Evolutionary conservation across 495 filamentous ascomycete genomes (phyloP).

Genomic region (Neurospora tetrasperma): DNA sequence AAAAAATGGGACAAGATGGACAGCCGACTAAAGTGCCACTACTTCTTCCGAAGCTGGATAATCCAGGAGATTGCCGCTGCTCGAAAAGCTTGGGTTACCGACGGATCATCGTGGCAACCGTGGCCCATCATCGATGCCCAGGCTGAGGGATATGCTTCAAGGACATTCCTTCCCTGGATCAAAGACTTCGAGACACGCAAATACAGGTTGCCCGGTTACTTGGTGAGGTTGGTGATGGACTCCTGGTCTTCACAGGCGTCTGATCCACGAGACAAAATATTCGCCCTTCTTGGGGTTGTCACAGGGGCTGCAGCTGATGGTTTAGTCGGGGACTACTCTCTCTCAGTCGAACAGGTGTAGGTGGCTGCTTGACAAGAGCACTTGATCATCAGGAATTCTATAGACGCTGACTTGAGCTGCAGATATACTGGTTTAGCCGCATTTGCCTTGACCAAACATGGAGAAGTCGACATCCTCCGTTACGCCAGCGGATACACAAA

Average conservation of each 20-base stretch:
- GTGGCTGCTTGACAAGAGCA: not conserved
- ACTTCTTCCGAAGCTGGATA: slow-evolving; percentile 18
- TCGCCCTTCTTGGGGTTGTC: slow-evolving; percentile 17
- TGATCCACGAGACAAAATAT: slow-evolving; percentile 23
- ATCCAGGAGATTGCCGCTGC: slow-evolving; percentile 18
- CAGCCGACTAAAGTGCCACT: slow-evolving; percentile 8
- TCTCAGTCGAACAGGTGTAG: slow-evolving; percentile 10
- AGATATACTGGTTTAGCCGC: slow-evolving; percentile 13
- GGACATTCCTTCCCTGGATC: slow-evolving; percentile 11
- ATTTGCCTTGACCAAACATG: slow-evolving; percentile 7
- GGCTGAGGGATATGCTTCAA: not conserved
- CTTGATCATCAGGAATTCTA: not conserved
- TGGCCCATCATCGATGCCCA: slow-evolving; percentile 10
- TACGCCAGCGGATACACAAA: slow-evolving; percentile 11
- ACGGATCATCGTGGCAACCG: slow-evolving; percentile 8
- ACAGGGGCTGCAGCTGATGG: slow-evolving; percentile 9
- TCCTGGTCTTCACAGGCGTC: slow-evolving; percentile 13
- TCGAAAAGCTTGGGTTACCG: slow-evolving; percentile 10
- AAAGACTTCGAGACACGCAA: slow-evolving; percentile 4
- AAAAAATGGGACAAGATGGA: slow-evolving; percentile 9
- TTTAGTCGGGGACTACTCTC: slow-evolving; percentile 15
- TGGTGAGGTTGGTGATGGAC: slow-evolving; percentile 13
- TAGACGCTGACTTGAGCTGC: not conserved
- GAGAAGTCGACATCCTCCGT: slow-evolving; percentile 5
- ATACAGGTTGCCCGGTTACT: slow-evolving; percentile 11